Evolutionary conservation across 306 rosid genomes (phyloP).

Genomic region (Elaeagnus macrophylla): DNA sequence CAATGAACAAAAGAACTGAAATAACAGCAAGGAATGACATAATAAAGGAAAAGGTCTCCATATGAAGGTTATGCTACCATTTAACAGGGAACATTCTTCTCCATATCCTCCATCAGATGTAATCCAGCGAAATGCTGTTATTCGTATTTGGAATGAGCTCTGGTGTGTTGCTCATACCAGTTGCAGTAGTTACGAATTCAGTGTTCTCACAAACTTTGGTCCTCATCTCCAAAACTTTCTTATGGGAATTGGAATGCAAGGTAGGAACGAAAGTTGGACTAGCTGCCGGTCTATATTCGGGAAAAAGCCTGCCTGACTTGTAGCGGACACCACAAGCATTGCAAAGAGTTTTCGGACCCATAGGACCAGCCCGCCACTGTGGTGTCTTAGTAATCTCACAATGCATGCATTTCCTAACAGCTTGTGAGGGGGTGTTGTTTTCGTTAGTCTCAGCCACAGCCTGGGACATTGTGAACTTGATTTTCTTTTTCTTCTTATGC

Average conservation of each 20-base stretch:
- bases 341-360: slow-evolving; percentile 94
- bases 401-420: slow-evolving; percentile 85
- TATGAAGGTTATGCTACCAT: too few species aligned
- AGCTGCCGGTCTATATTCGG: slow-evolving; percentile 93
- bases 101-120: slow-evolving; percentile 38
- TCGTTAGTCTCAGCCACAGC: slow-evolving; percentile 37
- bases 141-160: slow-evolving; percentile 81
- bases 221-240: slow-evolving; percentile 93
- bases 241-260: slow-evolving; percentile 88
- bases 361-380: slow-evolving; percentile 97
- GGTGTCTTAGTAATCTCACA: slow-evolving; percentile 98
- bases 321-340: slow-evolving; percentile 95
- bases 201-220: slow-evolving; percentile 26
- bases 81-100: slow-evolving; percentile 18
- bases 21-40: slow-evolving; percentile 42
- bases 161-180: slow-evolving; percentile 28
- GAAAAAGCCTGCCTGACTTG: slow-evolving; percentile 91
- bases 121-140: slow-evolving; percentile 63
- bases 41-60: slow-evolving; percentile 17
- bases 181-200: background rate
- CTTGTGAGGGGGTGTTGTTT: slow-evolving; percentile 21
- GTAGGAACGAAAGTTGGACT: slow-evolving; percentile 83
- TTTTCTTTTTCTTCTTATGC: slow-evolving; percentile 36
- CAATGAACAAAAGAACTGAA: slow-evolving; percentile 54
- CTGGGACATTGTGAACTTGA: slow-evolving; percentile 37